These are phyloP conservation scores for Tephrocybe sp. DNA, from an alignment of 768 basidiomycete genomes.

Conservation along the genomic window DNA sequence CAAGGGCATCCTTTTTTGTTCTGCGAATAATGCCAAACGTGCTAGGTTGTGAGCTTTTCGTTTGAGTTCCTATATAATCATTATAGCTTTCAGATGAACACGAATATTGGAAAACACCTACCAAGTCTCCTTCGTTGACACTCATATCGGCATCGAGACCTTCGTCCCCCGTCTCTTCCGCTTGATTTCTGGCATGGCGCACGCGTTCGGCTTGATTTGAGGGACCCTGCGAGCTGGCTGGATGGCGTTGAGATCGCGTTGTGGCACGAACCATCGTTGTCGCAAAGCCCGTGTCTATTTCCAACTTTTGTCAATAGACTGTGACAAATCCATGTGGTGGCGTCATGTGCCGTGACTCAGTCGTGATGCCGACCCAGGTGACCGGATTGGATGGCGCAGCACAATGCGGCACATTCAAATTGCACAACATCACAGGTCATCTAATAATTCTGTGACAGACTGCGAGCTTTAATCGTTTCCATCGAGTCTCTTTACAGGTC, in stretches of 20 bases:
- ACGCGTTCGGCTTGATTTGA: conserved; percentile 35
- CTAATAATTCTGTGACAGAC: too few species aligned
- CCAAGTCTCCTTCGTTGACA: conserved; percentile 19
- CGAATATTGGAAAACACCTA: background rate
- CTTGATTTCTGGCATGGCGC: conserved; percentile 26
- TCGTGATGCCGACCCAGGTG: too few species aligned
- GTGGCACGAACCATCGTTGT: conserved; percentile 38
- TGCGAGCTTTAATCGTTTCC: too few species aligned
- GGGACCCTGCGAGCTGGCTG: conserved; percentile 35
- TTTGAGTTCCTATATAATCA: conserved; percentile 50
- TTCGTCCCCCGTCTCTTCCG: conserved; percentile 36
- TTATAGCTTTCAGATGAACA: conserved; percentile 1
- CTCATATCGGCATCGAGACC: conserved; percentile 34
- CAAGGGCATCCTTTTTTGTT: conserved; percentile 65
- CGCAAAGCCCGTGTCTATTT: too few species aligned
- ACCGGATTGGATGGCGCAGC: too few species aligned
- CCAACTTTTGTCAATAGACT: too few species aligned
- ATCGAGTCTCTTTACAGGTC: too few species aligned
- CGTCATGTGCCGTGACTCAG: too few species aligned
- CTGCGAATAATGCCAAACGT: conserved; percentile 77
- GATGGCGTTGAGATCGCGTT: conserved; percentile 39
- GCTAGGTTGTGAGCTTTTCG: conserved; percentile 71
- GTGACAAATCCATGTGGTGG: too few species aligned
- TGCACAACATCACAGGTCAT: too few species aligned
- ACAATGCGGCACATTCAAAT: too few species aligned